Percentiles rank a stretch among this genome's conserved stretches.
These are phyloP conservation scores for Epichloe brachyelytri DNA, from an alignment of 2,329 filamentous ascomycete species.

Conservation along the genomic window DNA sequence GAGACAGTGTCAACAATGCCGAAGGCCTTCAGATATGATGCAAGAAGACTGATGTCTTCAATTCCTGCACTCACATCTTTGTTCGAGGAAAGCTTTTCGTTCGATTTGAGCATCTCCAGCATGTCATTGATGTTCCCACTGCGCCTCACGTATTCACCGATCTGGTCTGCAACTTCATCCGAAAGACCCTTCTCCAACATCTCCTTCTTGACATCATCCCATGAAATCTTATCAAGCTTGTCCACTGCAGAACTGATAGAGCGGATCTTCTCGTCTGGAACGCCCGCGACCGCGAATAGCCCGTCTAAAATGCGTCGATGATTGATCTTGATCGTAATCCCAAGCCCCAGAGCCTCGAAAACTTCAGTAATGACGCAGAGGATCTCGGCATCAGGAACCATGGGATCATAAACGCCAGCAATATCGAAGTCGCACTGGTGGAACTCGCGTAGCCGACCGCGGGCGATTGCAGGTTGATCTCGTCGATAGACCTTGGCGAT, in stretches of 20 bases:
- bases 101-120: constrained; percentile 53
- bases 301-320: constrained; percentile 90
- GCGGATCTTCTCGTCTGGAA: constrained; percentile 75
- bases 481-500: constrained; percentile 68
- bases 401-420: constrained; percentile 73
- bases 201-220: constrained; percentile 80
- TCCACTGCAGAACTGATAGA: constrained; percentile 88
- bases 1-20: constrained; percentile 61
- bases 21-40: constrained; percentile 71
- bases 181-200: constrained; percentile 87
- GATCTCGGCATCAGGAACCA: constrained; percentile 88
- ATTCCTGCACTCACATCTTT: constrained; percentile 65
- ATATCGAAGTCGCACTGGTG: constrained; percentile 98
- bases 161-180: constrained; percentile 66
- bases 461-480: constrained; percentile 54
- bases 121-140: constrained; percentile 61
- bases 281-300: constrained; percentile 81
- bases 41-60: constrained; percentile 67
- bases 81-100: constrained; percentile 58
- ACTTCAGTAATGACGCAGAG: constrained; percentile 75
- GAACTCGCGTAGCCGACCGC: constrained; percentile 89
- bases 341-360: constrained; percentile 62
- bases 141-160: constrained; percentile 67
- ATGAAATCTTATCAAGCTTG: constrained; percentile 87
- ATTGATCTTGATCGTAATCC: constrained; percentile 84